Base-by-base conservation (phyloP, 1,139 yeast genomes). In the Zygosaccharomyces sapae region DNA sequence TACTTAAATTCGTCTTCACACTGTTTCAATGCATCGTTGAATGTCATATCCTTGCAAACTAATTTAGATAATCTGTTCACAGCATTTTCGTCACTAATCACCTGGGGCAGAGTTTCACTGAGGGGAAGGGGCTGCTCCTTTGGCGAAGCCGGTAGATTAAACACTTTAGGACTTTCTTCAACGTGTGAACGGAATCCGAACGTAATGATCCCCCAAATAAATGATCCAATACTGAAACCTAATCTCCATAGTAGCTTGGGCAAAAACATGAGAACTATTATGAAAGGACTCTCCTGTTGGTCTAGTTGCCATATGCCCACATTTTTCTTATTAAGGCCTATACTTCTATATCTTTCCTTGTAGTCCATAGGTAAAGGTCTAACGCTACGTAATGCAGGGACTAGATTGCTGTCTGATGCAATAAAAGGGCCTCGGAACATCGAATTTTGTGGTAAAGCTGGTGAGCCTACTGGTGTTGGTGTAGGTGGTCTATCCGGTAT, bases 1-100 rank as follows among this genome's bases (percentile, higher is more conserved):
- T 61, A 65, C 42, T 62, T 66, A 37, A 60, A 67, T 13, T 67
- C 65, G n/a, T 54, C 52, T 38, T 62, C 62, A 41, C 67, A 62
- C 16, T 52, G 43, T 9, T 55, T 52, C 34, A 65, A 58, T 0
- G 62, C 58, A 10, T 59, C 63, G 50, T 70, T 69, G 50, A 65
- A 70, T 5, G 56, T 33, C 10, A 41, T 22, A 12, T 31, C 27
- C 22, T 46, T 42, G 9, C 37, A 27, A 6, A 44, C 20, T 6
- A 48, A 7, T 9, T 43, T 34, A 10, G 33, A 34, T 8, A 53
- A 19, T 31, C 44, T 51, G 1, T 42, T 20, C 27, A 45, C 10
- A 12, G n/a, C 25, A 4, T 27, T 29, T 29, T 45, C 50, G 20
- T 48, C 46, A n/a, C 43, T 19, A 8, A 45, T 35, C 9, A 51